Conservation (phyloP, 2,329 filamentous ascomycete genomes). For the Helotiales sp. region DNA sequence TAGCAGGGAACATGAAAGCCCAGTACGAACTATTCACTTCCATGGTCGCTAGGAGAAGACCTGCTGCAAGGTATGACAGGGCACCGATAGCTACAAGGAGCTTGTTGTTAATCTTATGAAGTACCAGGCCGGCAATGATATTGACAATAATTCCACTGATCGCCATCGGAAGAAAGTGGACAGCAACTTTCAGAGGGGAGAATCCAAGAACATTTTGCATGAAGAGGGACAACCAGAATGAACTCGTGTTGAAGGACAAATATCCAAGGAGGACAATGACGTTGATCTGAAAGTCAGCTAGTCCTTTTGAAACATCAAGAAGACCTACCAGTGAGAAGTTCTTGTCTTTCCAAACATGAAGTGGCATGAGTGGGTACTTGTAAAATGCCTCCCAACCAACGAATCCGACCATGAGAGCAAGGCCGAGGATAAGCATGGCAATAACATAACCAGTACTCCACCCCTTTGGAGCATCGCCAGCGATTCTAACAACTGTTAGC, state of each 20-base stretch:
- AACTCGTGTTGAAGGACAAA: conserved; percentile 62
- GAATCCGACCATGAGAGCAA: conserved; percentile 61
- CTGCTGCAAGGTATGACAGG: conserved; percentile 46
- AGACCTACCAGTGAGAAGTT: conserved; percentile 66
- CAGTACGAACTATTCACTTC: conserved; percentile 62
- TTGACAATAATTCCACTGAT: conserved; percentile 69
- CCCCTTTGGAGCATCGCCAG: conserved; percentile 53
- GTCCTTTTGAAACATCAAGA: not conserved
- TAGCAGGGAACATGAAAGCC: conserved; percentile 66
- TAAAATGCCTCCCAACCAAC: conserved; percentile 65
- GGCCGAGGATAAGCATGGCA: conserved; percentile 63
- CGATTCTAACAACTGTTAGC: conserved; percentile 27
- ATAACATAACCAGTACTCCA: conserved; percentile 69
- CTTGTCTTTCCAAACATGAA: conserved; percentile 61
- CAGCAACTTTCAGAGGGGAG: conserved; percentile 62
- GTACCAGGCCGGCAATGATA: conserved; percentile 62
- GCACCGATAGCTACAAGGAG: conserved; percentile 57
- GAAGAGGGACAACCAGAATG: conserved; percentile 68
- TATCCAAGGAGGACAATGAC: conserved; percentile 61
- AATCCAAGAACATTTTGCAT: conserved; percentile 61
- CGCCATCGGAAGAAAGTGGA: conserved; percentile 68
- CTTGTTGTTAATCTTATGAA: conserved; percentile 70
- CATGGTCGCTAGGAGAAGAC: conserved; percentile 62
- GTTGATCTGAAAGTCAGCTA: conserved; percentile 52
- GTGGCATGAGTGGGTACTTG: conserved; percentile 56